Evolutionary conservation across 192 early-diverging fungal species (phyloP), one percentile per base, ranked within the genome.

Genomic region (Coemansia sp.): DNA sequence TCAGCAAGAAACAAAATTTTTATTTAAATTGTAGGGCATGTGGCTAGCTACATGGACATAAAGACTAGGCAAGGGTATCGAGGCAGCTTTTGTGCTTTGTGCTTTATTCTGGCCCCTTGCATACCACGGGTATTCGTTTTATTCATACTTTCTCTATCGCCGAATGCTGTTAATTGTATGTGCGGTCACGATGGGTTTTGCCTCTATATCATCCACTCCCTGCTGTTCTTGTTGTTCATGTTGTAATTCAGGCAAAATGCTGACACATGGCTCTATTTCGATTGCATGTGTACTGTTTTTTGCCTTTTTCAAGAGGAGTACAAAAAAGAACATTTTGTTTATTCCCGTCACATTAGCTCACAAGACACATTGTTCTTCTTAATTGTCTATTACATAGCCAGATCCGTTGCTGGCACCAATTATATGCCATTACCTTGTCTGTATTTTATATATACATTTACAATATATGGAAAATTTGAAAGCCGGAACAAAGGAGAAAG

Each of bases 41-140:
- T 59, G 57, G 57, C 39, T 41, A 18, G 4, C 57, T 18, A 4
- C 37, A 38, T 40, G n/a, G 57, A 13, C 57, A 15, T 32, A 26
- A 26, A 26, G 26, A 26, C 26, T 26, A 26, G 26, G 26, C 26
- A 26, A 26, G 26, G 26, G 26, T 26, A 26, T 26, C 26, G 26
- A 26, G 26, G 26, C 26, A 26, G 26, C 26, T 3, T 26, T 26
- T 26, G 26, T 26, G 26, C 26, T 26, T 26, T 26, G 26, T 26
- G 26, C 11, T 41, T 59, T 59, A 39, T 59, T n/a, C 8, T 59
- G 57, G 57, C 57, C 57, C 57, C 57, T 59, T 59, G 57, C 57
- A 59, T 59, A 23, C 52, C 26, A 54, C 21, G 52, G 21, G 19
- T 13, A 54, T 54, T 54, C 52, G 21, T 11, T 9, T 23, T 13